phyloP scores from a whole-genome alignment of 352 stramenopile species.

The Saprolegnia diclina region DNA sequence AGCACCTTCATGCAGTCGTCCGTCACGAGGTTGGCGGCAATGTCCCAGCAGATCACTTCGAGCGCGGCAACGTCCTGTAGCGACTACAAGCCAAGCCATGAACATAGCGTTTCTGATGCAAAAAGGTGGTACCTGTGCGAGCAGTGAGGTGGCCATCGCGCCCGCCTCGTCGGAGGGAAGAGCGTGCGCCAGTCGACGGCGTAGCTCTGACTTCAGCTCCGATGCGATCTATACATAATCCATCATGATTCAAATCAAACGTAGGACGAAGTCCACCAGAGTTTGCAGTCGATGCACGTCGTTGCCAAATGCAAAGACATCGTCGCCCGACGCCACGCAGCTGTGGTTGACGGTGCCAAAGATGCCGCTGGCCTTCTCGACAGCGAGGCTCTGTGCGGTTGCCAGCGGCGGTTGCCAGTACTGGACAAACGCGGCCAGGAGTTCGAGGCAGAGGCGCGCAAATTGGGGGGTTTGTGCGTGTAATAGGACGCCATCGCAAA shows the following conservation, averaged over 20 bases:
- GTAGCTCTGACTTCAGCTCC: conserved; percentile 41
- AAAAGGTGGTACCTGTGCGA: conserved; percentile 19
- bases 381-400: background rate
- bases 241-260: background rate
- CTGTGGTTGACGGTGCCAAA: conserved; percentile 4
- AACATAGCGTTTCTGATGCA: conserved; percentile 33
- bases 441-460: background rate
- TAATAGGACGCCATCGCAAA: conserved; percentile 1
- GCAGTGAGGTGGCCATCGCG: conserved; percentile 40
- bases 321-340: conserved; percentile 31
- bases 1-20: conserved; percentile 85
- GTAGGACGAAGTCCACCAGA: conserved; percentile 36
- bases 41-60: conserved; percentile 60
- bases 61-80: conserved; percentile 38
- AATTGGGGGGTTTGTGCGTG: background rate
- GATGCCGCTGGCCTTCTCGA: background rate
- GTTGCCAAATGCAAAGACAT: conserved; percentile 60
- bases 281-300: conserved; percentile 59
- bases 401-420: conserved; percentile 19
- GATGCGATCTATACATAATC: conserved; percentile 47
- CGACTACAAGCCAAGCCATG: conserved; percentile 30
- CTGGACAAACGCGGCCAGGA: background rate
- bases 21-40: conserved; percentile 47
- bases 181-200: conserved; percentile 30
- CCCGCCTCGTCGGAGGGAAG: conserved; percentile 41